A percentile compares a stretch with the other conserved stretches of the same genome.
Evolutionary conservation across 2,329 filamentous ascomycete genomes (phyloP).

Genomic region (Blastomyces gilchristii): DNA sequence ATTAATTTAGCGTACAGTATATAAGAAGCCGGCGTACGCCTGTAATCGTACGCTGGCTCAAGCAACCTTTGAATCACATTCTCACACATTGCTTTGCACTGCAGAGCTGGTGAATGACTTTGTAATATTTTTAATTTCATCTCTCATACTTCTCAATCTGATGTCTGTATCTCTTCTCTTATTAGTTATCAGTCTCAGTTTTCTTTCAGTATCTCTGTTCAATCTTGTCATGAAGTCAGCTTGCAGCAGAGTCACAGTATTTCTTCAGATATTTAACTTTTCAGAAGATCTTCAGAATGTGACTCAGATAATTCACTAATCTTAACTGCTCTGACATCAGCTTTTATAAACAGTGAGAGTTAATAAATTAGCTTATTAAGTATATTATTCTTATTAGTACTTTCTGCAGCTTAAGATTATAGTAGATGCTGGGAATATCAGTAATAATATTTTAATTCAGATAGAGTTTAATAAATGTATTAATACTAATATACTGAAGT

Average conservation of each 20-base stretch:
- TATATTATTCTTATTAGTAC: neutral
- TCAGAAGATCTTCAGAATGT: neutral
- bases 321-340: neutral
- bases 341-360: neutral
- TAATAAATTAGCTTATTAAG: neutral
- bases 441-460: neutral
- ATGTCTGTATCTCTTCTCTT: neutral
- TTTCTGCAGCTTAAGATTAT: neutral
- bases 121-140: neutral
- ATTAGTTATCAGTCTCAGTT: neutral
- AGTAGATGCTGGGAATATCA: neutral
- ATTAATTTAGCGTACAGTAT: no score
- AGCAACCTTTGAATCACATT: no score
- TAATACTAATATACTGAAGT: slow-evolving; percentile 13
- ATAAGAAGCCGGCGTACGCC: no score
- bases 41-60: no score
- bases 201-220: neutral
- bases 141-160: neutral
- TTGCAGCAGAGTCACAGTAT: neutral
- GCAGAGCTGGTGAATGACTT: neutral
- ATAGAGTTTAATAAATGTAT: slow-evolving; percentile 3
- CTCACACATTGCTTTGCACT: neutral
- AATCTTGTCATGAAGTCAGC: neutral
- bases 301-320: neutral
- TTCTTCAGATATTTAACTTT: neutral